Base-by-base conservation (phyloP, 2,329 filamentous ascomycete species). In the Beauveria caledonica region DNA sequence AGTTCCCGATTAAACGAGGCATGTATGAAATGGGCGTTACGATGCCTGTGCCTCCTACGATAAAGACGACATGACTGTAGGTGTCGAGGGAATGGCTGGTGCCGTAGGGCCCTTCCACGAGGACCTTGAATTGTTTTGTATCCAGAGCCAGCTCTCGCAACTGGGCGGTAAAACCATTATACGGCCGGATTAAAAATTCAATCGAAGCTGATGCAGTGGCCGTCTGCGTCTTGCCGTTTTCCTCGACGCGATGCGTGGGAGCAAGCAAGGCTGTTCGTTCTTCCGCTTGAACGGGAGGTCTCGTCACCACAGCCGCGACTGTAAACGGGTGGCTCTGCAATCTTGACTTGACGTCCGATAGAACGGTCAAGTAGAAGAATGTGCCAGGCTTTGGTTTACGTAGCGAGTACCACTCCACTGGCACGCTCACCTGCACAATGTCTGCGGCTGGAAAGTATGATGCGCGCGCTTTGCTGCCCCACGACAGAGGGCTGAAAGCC, bases 291-390 rank as follows among this genome's bases (percentile, higher is more conserved):
- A 45, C 1, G 46, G 49, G 27, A 6, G 6, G n/a, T 1, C 52
- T 54, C 39, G 67, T 64, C 4, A 60, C 45, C 1, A 71, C 63
- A 13, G 68, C 68, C 0, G 75, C 76, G 10, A 80, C 73, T 0
- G 78, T 80, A 58, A 81, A 81, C 0, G 78, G 78, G 48, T 81
- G 78, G 58, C 76, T 79, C 60, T 81, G 77, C 78, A 78, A 79
- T 46, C 45, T 58, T 52, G 72, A 74, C 0, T 70, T 66, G 13
- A 67, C 59, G 23, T 72, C 72, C 49, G 74, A 70, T 4, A 80
- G 69, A 3, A 78, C 68, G 51, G 76, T 75, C 1, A 80, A 62
- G 60, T 78, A 80, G 63, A 76, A 80, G 64, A 73, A 79, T 0
- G 75, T 78, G 0, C 78, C 78, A 0, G 77, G 72, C 0, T 64